Evolutionary conservation across 768 basidiomycete genomes (phyloP).

Genomic region (Hygrophoropsis aurantiaca): DNA sequence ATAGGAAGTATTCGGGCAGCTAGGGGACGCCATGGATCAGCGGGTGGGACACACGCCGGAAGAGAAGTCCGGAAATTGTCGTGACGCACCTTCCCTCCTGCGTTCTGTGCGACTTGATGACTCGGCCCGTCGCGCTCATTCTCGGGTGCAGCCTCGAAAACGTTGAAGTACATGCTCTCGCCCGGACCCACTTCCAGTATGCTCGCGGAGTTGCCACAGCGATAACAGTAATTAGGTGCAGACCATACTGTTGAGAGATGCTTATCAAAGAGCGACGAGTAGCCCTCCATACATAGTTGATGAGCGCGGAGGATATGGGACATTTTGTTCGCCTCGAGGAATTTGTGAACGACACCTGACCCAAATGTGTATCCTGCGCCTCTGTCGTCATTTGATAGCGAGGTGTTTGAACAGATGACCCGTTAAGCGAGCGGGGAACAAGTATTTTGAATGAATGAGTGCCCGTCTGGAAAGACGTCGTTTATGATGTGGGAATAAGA

Average conservation of each 20-base stretch:
- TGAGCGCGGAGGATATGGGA: conserved; percentile 97
- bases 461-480: conserved; percentile 7
- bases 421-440: conserved; percentile 5
- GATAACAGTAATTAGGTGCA: conserved; percentile 98
- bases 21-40: conserved; percentile 27
- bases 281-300: conserved; percentile 99
- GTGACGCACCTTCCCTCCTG: conserved; percentile 62
- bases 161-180: conserved; percentile 89
- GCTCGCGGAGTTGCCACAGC: conserved; percentile 96
- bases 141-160: conserved; percentile 97
- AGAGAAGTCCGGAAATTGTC: conserved; percentile 7
- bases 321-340: conserved; percentile 94
- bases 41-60: conserved; percentile 4
- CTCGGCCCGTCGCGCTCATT: conserved; percentile 91
- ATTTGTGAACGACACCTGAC: conserved; percentile 96
- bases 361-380: conserved; percentile 99
- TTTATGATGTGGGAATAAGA: conserved; percentile 15
- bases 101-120: conserved; percentile 74
- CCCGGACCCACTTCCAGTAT: conserved; percentile 95
- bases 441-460: conserved; percentile 7
- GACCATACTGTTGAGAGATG: conserved; percentile 98
- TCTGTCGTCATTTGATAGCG: conserved; percentile 39
- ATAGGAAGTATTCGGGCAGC: conserved; percentile 82
- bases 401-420: conserved; percentile 10
- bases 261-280: conserved; percentile 94